These are phyloP conservation scores for Fusarium napiforme DNA, from an alignment of 2,329 filamentous ascomycete species.

Conservation along the genomic window DNA sequence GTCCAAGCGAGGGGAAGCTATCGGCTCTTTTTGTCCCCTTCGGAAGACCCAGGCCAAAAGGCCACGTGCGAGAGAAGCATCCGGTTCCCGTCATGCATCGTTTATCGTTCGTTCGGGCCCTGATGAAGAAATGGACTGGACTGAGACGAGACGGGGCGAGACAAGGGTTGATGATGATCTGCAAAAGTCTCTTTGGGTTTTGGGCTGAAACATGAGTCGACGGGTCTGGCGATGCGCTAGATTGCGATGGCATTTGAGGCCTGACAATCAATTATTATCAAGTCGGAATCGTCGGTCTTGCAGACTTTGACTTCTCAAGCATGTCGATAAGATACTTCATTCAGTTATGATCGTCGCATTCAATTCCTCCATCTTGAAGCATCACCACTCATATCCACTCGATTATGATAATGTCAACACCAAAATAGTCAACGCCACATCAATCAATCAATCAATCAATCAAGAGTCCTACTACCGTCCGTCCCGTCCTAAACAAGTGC, in stretches of 20 bases:
- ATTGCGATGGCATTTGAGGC: slow-evolving; percentile 3
- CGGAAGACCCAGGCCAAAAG: not conserved
- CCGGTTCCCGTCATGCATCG: not conserved
- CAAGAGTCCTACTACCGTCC: not conserved
- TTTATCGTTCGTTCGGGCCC: not conserved
- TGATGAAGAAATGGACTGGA: not conserved
- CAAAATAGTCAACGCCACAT: slow-evolving; percentile 1
- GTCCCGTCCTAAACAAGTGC: not conserved
- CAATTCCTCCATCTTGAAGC: not conserved
- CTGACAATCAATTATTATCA: not conserved
- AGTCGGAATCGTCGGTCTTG: not conserved
- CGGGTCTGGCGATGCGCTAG: not conserved
- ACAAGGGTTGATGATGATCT: slow-evolving; percentile 19
- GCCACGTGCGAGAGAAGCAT: slow-evolving; percentile 29
- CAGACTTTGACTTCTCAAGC: not conserved
- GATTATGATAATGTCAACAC: not conserved
- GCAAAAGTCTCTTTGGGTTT: not conserved
- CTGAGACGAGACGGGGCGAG: not conserved
- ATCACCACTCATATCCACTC: not conserved
- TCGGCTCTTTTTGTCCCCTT: not conserved
- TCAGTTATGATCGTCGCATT: not conserved
- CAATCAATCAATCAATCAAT: not conserved
- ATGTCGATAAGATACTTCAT: not conserved
- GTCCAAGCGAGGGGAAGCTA: slow-evolving; percentile 23
- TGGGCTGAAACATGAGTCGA: slow-evolving; percentile 44